phyloP scores from a whole-genome alignment of 768 basidiomycete species.

The Cystofilobasidium ferigula region DNA sequence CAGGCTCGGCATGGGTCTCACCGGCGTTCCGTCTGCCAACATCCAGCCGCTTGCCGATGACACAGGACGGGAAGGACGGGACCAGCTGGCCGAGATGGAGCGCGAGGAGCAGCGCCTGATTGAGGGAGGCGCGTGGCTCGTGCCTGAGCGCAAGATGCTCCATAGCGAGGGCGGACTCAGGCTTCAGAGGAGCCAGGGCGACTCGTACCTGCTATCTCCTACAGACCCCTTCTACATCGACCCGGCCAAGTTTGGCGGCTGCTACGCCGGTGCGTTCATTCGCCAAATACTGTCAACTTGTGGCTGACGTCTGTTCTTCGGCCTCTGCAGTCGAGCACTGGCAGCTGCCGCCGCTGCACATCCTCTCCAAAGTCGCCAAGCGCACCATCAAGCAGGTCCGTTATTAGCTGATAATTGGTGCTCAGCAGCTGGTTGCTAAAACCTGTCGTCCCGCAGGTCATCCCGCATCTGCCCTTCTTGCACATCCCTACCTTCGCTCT shows the following conservation, averaged over 20 bases:
- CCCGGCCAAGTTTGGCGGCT: conserved; percentile 9
- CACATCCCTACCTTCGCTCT: conserved; percentile 40
- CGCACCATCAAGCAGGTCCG: conserved; percentile 37
- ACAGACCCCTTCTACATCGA: conserved; percentile 18
- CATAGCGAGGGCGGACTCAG: background rate
- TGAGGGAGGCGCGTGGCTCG: background rate
- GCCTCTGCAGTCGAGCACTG: conserved; percentile 17
- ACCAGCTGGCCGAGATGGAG: background rate
- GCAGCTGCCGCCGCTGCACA: conserved; percentile 25
- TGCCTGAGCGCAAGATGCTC: conserved; percentile 3
- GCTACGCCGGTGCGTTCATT: conserved; percentile 14
- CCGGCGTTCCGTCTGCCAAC: no score
- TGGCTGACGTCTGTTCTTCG: no score
- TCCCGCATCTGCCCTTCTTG: conserved; percentile 39
- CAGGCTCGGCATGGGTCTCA: background rate
- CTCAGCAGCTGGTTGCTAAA: no score
- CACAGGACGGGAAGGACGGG: background rate
- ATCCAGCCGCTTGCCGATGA: no score
- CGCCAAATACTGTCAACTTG: no score
- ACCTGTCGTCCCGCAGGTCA: no score
- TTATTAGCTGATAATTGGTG: no score
- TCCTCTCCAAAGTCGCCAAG: conserved; percentile 37
- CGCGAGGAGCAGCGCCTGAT: conserved; percentile 1
- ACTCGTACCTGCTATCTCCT: background rate
- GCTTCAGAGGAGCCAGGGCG: background rate